Evolutionary conservation across 2,329 filamentous ascomycete species (phyloP).

Genomic region (Aspergillus novofumigatus): DNA sequence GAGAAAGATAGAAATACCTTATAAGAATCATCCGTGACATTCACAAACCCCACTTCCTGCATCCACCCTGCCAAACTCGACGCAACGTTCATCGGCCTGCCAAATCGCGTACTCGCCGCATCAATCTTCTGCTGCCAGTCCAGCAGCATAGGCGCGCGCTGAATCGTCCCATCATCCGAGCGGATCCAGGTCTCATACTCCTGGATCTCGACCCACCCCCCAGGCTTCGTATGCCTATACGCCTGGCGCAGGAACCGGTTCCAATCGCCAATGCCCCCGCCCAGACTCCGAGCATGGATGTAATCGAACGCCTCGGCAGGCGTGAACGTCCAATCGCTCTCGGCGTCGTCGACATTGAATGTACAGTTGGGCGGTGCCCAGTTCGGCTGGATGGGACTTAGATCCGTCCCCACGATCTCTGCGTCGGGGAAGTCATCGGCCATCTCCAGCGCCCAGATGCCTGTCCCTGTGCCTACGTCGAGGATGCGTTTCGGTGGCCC

Average conservation of each 20-base stretch:
- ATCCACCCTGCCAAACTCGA: conserved; percentile 24
- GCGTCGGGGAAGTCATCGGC: conserved; percentile 35
- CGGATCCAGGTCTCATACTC: conserved; percentile 26
- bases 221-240: conserved; percentile 29
- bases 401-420: conserved; percentile 34
- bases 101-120: conserved; percentile 28
- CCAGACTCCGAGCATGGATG: conserved; percentile 36
- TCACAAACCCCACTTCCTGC: conserved; percentile 28
- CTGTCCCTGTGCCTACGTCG: conserved; percentile 33
- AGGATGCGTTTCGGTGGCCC: conserved; percentile 22
- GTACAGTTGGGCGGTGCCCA: conserved; percentile 48
- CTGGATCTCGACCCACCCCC: conserved; percentile 36
- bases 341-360: conserved; percentile 46
- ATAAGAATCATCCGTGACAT: conserved; percentile 32
- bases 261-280: conserved; percentile 37
- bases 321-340: conserved; percentile 38
- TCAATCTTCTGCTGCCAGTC: conserved; percentile 30
- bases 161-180: conserved; percentile 32
- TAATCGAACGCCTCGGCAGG: conserved; percentile 37
- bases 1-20: conserved; percentile 22
- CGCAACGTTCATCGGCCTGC: conserved; percentile 35
- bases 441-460: conserved; percentile 41
- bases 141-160: conserved; percentile 19
- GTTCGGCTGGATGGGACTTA: conserved; percentile 33
- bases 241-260: conserved; percentile 26